Conservation (phyloP, 345 rosid species). For the Pistacia vera region DNA sequence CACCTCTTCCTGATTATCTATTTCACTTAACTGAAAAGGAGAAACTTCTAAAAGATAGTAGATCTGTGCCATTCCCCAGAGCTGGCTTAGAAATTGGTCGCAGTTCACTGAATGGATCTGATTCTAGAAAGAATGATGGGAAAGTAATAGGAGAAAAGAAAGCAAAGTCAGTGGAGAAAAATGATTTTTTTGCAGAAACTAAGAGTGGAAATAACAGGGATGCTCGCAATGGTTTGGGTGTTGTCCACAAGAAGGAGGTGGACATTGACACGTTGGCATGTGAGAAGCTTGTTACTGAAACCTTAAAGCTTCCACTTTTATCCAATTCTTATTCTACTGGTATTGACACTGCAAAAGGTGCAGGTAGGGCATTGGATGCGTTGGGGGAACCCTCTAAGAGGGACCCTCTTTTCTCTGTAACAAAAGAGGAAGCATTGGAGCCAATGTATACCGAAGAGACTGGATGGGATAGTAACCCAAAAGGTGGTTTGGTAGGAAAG, state of each 20-base stretch:
- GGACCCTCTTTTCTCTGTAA: conserved; percentile 38
- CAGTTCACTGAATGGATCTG: conserved; percentile 32
- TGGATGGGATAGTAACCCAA: conserved; percentile 46
- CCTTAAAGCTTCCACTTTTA: conserved; percentile 69
- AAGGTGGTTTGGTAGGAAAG: conserved; percentile 46
- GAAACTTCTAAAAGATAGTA: conserved; percentile 37
- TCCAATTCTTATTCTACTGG: conserved; percentile 46
- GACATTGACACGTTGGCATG: conserved; percentile 45
- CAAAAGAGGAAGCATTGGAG: conserved; percentile 43
- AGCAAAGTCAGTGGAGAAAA: conserved; percentile 40
- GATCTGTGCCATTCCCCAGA: conserved; percentile 29
- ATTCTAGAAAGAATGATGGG: conserved; percentile 43
- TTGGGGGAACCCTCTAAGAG: conserved; percentile 40
- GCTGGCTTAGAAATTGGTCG: conserved; percentile 29
- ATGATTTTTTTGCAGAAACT: conserved; percentile 40
- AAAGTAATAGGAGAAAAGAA: conserved; percentile 48
- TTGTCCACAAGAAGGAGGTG: conserved; percentile 37
- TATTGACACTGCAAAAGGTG: conserved; percentile 37
- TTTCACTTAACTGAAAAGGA: conserved; percentile 52
- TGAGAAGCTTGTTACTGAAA: conserved; percentile 70
- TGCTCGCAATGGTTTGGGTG: conserved; percentile 30
- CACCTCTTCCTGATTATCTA: conserved; percentile 80
- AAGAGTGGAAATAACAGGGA: conserved; percentile 38
- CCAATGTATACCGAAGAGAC: conserved; percentile 42
- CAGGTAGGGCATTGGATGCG: conserved; percentile 30